These are phyloP conservation scores for Eucalyptus pumila DNA, from an alignment of 345 rosid species.

Conservation along the genomic window DNA sequence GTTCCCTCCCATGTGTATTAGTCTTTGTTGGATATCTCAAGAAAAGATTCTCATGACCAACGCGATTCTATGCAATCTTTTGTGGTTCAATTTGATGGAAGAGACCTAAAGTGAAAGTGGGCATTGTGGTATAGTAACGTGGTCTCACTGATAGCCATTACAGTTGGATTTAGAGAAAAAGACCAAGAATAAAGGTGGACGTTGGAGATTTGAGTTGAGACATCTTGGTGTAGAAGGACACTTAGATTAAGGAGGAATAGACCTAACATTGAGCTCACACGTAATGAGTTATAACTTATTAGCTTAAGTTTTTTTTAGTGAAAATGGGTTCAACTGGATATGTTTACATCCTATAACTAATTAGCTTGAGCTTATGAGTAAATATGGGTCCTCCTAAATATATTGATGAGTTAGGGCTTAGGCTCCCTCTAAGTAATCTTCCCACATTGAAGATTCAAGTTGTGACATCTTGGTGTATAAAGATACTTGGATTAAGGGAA, in stretches of 20 bases:
- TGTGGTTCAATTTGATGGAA: background rate
- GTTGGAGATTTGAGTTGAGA: background rate
- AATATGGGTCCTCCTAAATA: background rate
- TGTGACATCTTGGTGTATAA: no score
- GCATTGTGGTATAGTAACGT: background rate
- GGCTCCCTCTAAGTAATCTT: background rate
- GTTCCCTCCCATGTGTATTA: background rate
- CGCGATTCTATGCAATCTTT: background rate
- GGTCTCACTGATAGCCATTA: background rate
- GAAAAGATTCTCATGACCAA: background rate
- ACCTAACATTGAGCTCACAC: background rate
- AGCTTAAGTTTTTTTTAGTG: background rate
- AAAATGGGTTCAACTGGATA: background rate
- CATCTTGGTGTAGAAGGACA: background rate
- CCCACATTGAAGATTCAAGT: background rate
- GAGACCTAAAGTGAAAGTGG: background rate
- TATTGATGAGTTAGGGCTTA: fast-evolving
- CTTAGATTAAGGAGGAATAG: background rate
- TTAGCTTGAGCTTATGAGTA: no score
- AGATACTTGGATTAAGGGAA: no score
- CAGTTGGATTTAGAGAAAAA: background rate
- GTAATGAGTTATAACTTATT: no score
- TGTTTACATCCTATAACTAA: no score
- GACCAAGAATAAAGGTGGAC: background rate
- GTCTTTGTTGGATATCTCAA: background rate